Percentiles rank a stretch among this genome's conserved stretches.
Conservation (phyloP, 768 basidiomycete species). For the Trametes elegans region DNA sequence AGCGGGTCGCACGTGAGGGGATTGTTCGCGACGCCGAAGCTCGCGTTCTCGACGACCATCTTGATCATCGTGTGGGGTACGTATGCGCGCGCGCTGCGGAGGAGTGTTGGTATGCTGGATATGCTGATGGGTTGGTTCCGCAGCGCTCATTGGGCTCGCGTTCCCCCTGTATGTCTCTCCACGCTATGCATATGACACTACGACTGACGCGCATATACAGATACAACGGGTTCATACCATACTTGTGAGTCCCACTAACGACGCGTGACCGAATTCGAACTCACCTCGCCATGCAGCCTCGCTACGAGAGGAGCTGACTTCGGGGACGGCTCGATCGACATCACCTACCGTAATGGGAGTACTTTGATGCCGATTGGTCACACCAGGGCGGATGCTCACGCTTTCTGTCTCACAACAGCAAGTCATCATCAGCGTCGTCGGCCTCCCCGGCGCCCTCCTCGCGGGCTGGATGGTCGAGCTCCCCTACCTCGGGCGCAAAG, state of each 20-base stretch:
- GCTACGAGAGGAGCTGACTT: conserved; percentile 64
- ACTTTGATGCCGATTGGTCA: too few species aligned
- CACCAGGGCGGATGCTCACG: too few species aligned
- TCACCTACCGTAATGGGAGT: conserved; percentile 70
- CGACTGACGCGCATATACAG: conserved; percentile 24
- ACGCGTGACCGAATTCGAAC: background rate
- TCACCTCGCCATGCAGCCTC: conserved; percentile 40
- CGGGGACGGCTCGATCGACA: conserved; percentile 66
- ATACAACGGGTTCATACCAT: conserved; percentile 53
- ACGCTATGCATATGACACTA: background rate
- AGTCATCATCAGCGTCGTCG: conserved; percentile 56
- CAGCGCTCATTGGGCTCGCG: conserved; percentile 74
- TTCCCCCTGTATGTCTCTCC: conserved; percentile 55
- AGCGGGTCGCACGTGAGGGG: conserved; percentile 43
- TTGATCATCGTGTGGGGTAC: conserved; percentile 54
- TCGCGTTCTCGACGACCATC: conserved; percentile 50
- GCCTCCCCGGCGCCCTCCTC: conserved; percentile 55
- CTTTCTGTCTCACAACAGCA: too few species aligned
- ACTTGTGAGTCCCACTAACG: conserved; percentile 43
- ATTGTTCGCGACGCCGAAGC: conserved; percentile 48
- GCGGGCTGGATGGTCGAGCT: conserved; percentile 55
- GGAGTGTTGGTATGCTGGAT: background rate
- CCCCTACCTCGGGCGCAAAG: conserved; percentile 49
- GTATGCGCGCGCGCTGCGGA: conserved; percentile 3
- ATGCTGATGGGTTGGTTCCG: background rate